Percentiles rank a stretch among this genome's conserved stretches.
phyloP scores from a whole-genome alignment of 2,329 filamentous ascomycete species.

The Endoconidiophora laricicola region DNA sequence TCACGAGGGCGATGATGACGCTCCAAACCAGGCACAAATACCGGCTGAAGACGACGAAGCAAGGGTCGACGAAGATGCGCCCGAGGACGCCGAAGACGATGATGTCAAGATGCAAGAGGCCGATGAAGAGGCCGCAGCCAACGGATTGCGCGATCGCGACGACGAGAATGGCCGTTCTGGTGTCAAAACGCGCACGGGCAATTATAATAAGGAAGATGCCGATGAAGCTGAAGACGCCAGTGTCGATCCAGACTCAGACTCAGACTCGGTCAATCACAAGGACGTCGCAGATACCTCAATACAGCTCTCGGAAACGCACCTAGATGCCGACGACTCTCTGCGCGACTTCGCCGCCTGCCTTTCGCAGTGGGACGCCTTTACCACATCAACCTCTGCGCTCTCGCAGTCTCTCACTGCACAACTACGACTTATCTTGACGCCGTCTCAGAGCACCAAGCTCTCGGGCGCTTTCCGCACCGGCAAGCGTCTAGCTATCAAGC shows the following conservation, averaged over 20 bases:
- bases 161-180: constrained; percentile 39
- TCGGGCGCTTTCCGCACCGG: constrained; percentile 93
- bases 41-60: constrained; percentile 27
- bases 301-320: constrained; percentile 57
- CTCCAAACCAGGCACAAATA: constrained; percentile 29
- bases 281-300: constrained; percentile 37
- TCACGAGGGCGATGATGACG: constrained; percentile 39
- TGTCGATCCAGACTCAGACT: constrained; percentile 24
- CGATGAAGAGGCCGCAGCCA: background rate
- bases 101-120: constrained; percentile 18
- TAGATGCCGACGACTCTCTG: constrained; percentile 34
- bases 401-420: constrained; percentile 86
- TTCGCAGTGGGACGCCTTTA: constrained; percentile 70
- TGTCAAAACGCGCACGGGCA: constrained; percentile 42
- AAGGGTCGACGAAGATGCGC: constrained; percentile 17
- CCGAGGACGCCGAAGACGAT: constrained; percentile 27
- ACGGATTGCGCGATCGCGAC: background rate
- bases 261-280: constrained; percentile 27
- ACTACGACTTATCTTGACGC: constrained; percentile 83
- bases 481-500: constrained; percentile 97
- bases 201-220: constrained; percentile 35
- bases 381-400: constrained; percentile 66
- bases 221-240: constrained; percentile 19
- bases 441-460: constrained; percentile 88
- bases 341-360: constrained; percentile 41